phyloP scores from a whole-genome alignment of 345 rosid genomes.

The Populus pruinosa region DNA sequence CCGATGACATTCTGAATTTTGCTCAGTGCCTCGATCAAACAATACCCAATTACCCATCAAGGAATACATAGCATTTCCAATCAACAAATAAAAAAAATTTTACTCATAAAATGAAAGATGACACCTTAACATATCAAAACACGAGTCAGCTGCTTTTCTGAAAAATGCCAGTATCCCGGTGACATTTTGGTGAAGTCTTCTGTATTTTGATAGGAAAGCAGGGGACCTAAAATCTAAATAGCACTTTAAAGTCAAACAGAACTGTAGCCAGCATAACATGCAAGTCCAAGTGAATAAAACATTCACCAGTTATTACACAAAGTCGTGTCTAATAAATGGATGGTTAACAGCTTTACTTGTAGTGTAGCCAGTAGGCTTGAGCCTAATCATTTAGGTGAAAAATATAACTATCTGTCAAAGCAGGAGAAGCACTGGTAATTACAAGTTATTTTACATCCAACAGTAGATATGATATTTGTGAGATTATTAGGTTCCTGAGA shows the following conservation, averaged over 20 bases:
- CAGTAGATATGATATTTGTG: background rate
- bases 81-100: too few relatives aligned
- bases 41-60: background rate
- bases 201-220: background rate
- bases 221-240: background rate
- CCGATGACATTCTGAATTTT: background rate
- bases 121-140: background rate
- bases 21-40: background rate
- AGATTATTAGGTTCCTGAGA: background rate
- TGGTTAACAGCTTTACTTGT: background rate
- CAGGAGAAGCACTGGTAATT: background rate
- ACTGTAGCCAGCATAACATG: background rate
- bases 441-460: background rate
- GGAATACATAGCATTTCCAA: background rate
- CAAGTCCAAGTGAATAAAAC: background rate
- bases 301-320: background rate
- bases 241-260: background rate
- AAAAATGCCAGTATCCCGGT: background rate
- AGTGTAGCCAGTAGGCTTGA: background rate
- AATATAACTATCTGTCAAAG: background rate
- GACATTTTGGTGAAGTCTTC: background rate
- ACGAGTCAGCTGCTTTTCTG: background rate
- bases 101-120: background rate
- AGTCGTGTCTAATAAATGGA: background rate
- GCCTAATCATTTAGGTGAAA: background rate